These are phyloP conservation scores for Xerocomus potaroensis DNA, from an alignment of 768 basidiomycete genomes.

Conservation along the genomic window DNA sequence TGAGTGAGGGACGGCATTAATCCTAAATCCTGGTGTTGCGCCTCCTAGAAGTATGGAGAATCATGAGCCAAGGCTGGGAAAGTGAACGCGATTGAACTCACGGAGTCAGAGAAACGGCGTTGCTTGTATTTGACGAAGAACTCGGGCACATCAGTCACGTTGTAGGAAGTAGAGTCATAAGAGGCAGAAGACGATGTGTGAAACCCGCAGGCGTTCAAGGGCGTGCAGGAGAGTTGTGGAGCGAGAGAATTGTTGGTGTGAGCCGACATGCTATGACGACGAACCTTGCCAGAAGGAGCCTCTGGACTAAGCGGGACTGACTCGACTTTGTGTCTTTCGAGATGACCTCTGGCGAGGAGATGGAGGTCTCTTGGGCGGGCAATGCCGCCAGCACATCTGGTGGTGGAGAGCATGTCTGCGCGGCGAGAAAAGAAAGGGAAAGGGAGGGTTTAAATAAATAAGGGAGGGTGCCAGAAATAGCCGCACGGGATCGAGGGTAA, in stretches of 20 bases:
- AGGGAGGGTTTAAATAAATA: conserved; percentile 6
- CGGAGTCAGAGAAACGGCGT: conserved; percentile 8
- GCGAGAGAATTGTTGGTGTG: not conserved
- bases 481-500: not conserved
- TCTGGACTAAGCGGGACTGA: conserved; percentile 15
- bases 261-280: not conserved
- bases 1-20: conserved; percentile 23
- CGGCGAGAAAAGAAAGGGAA: not conserved
- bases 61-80: not conserved
- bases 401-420: conserved; percentile 13
- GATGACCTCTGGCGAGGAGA: conserved; percentile 32
- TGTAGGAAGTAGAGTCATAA: conserved; percentile 27
- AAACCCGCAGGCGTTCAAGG: too few species aligned
- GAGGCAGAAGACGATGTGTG: conserved; percentile 18
- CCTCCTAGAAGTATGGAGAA: conserved; percentile 3
- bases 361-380: conserved; percentile 37
- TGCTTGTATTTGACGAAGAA: conserved; percentile 29
- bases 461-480: too few species aligned
- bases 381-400: conserved; percentile 39
- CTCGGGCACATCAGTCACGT: conserved; percentile 20
- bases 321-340: conserved; percentile 25
- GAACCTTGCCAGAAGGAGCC: not conserved
- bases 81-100: not conserved
- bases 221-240: not conserved
- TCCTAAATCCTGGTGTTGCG: conserved; percentile 9